These are phyloP conservation scores for Barnettozyma populi DNA, from an alignment of 805 yeast genomes.

Conservation along the genomic window DNA sequence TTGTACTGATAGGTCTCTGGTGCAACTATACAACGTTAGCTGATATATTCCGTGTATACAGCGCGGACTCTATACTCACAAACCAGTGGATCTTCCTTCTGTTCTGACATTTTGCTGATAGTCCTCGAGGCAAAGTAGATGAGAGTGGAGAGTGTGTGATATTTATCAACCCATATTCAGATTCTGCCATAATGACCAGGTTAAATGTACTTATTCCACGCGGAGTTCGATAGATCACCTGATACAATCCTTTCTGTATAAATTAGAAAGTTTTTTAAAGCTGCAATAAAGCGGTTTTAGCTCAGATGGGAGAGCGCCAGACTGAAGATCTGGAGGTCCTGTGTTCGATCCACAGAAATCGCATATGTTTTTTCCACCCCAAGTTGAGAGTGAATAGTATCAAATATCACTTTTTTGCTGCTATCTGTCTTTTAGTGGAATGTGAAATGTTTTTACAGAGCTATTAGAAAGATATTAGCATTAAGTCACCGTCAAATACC, in stretches of 20 bases:
- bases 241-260: too few relatives aligned
- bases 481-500: background rate
- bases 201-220: background rate
- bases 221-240: too few relatives aligned
- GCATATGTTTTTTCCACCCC: constrained; percentile 33
- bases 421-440: too few relatives aligned
- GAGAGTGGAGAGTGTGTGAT: background rate
- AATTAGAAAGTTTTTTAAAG: too few relatives aligned
- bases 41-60: too few relatives aligned
- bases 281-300: constrained; percentile 26
- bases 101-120: constrained; percentile 4
- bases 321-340: constrained; percentile 66
- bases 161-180: background rate
- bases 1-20: constrained; percentile 87
- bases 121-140: too few relatives aligned
- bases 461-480: too few relatives aligned
- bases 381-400: too few relatives aligned
- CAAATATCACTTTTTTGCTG: too few relatives aligned
- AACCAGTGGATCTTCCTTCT: constrained; percentile 19
- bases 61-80: constrained; percentile 13
- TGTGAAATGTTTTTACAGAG: too few relatives aligned
- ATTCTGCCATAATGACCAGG: background rate
- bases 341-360: constrained; percentile 75
- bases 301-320: constrained; percentile 32
- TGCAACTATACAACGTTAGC: constrained; percentile 40